Evolutionary conservation across 495 filamentous ascomycete species (phyloP).

Genomic region (Venustampulla echinocandica): DNA sequence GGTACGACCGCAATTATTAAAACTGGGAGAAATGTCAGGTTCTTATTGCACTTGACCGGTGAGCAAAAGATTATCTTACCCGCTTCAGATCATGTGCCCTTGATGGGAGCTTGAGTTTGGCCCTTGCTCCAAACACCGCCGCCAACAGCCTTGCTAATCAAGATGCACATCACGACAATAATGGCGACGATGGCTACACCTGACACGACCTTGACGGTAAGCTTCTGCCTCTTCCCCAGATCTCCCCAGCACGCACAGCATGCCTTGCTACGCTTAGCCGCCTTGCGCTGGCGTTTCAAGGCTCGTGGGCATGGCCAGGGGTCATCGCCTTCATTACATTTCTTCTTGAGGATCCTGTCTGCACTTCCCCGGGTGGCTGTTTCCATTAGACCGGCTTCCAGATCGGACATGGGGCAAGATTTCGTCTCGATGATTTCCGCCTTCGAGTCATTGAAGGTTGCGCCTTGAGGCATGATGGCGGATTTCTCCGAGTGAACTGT

Average conservation of each 20-base stretch:
- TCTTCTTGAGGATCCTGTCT: constrained; percentile 23
- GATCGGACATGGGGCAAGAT: constrained; percentile 27
- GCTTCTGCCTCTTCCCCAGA: constrained; percentile 41
- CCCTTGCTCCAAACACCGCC: constrained; percentile 42
- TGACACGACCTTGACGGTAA: constrained; percentile 43
- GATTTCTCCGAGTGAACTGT: constrained; percentile 11
- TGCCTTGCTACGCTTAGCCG: constrained; percentile 16
- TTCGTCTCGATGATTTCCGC: constrained; percentile 2
- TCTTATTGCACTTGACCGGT: too few relatives aligned
- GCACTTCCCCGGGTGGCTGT: constrained; percentile 14
- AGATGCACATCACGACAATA: constrained; percentile 53
- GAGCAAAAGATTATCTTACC: too few relatives aligned
- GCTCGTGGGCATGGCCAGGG: constrained; percentile 12
- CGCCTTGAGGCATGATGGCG: neutral
- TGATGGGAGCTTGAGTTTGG: constrained; percentile 8
- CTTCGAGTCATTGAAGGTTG: constrained; percentile 5
- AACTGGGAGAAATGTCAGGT: too few relatives aligned
- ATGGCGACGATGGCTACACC: constrained; percentile 48
- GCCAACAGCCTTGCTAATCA: constrained; percentile 52
- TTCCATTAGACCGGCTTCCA: constrained; percentile 24
- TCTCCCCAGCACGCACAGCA: constrained; percentile 27
- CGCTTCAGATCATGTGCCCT: too few relatives aligned
- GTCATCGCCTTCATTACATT: constrained; percentile 5
- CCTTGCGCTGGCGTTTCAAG: constrained; percentile 18
- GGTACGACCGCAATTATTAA: too few relatives aligned